Evolutionary conservation across 1,139 yeast genomes (phyloP).

Genomic region (Komagataea norvegica): DNA sequence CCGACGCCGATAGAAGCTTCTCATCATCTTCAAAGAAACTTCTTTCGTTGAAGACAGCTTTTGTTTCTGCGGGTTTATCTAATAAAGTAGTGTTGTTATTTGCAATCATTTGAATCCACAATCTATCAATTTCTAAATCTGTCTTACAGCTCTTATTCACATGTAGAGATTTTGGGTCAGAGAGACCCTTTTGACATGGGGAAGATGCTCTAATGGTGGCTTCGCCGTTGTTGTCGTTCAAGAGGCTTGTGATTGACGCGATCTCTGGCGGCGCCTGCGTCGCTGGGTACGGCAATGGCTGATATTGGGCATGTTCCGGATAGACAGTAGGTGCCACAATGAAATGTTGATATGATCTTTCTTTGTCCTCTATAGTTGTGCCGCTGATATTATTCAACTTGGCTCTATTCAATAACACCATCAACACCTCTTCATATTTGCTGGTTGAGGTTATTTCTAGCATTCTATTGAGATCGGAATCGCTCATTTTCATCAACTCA

Average conservation of each 20-base stretch:
- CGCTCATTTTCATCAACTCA: conserved; percentile 15
- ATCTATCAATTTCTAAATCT: conserved; percentile 19
- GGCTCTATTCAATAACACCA: conserved; percentile 11
- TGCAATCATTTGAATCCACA: conserved; percentile 25
- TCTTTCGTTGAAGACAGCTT: neutral
- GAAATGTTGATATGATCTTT: neutral
- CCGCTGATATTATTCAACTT: conserved; percentile 11
- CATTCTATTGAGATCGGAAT: conserved; percentile 14
- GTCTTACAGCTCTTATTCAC: conserved; percentile 18
- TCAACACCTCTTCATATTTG: conserved; percentile 16
- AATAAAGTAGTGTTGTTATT: neutral
- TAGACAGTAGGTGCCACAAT: neutral
- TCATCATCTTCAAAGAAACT: too few species aligned
- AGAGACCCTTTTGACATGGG: too few species aligned
- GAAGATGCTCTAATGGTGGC: too few species aligned
- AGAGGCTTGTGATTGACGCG: conserved; percentile 1
- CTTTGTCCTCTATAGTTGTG: too few species aligned
- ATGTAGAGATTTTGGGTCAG: conserved; percentile 17
- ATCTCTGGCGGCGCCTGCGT: neutral
- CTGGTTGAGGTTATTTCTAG: conserved; percentile 12
- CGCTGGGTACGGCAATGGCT: neutral
- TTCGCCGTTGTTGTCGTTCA: neutral
- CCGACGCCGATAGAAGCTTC: too few species aligned
- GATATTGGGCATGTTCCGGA: conserved; percentile 5
- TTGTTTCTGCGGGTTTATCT: neutral